These are phyloP conservation scores for Stevia rebaudiana DNA, from an alignment of 140 eudicot genomes.

Conservation along the genomic window DNA sequence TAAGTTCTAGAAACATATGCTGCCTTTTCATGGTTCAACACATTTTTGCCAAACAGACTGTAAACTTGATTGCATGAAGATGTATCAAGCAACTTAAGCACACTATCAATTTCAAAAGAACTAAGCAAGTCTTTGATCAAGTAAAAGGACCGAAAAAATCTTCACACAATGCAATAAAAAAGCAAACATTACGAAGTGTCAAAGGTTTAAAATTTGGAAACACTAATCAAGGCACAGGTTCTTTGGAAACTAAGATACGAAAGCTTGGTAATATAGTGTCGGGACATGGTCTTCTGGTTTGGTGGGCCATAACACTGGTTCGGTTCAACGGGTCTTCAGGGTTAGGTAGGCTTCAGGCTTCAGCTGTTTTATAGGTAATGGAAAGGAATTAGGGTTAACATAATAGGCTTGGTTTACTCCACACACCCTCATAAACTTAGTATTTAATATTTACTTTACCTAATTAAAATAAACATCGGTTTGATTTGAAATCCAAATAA, in stretches of 20 bases:
- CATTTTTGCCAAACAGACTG: no score
- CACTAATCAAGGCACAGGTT: conserved; percentile 57
- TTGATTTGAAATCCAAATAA: conserved; percentile 2
- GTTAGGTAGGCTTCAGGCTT: conserved; percentile 94
- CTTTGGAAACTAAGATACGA: conserved; percentile 45
- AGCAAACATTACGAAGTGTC: conserved; percentile 24
- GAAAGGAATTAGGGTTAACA: conserved; percentile 67
- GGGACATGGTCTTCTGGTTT: not conserved
- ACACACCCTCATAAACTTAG: conserved; percentile 26
- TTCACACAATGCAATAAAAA: conserved; percentile 15
- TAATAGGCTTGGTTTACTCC: conserved; percentile 40
- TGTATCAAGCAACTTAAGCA: not conserved
- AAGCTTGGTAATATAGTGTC: conserved; percentile 52
- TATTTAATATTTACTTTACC: not conserved
- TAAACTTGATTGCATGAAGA: not conserved
- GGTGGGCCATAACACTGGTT: conserved; percentile 59
- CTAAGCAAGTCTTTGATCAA: not conserved
- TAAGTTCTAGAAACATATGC: no score
- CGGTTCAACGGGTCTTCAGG: conserved; percentile 79
- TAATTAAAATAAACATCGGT: conserved; percentile 6
- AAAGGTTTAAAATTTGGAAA: conserved; percentile 35
- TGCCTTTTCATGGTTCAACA: no score
- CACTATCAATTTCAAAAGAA: not conserved
- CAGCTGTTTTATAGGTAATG: conserved; percentile 70
- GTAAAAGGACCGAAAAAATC: not conserved